These are phyloP conservation scores for Oryza brachyantha DNA, from an alignment of 176 grass and related monocot genomes.

Conservation along the genomic window DNA sequence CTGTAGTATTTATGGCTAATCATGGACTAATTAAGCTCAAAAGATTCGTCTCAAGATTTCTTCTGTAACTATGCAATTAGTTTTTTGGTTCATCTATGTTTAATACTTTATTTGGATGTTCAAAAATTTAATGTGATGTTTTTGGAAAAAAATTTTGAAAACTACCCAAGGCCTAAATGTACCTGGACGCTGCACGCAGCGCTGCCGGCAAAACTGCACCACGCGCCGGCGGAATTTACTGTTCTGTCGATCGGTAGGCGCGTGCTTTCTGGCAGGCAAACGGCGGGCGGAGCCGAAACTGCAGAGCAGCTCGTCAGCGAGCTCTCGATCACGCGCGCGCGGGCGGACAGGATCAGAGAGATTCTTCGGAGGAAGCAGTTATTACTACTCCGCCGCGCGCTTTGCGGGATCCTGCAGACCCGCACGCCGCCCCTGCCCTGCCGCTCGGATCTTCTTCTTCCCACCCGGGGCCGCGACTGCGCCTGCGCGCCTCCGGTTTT, in stretches of 20 bases:
- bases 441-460: neutral
- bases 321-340: neutral
- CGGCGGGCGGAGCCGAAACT: neutral
- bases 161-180: too few species aligned
- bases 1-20: too few species aligned
- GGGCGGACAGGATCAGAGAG: neutral
- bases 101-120: too few species aligned
- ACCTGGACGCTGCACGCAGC: neutral
- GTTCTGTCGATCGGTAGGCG: neutral
- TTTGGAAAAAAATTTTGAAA: too few species aligned
- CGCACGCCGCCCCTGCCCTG: neutral
- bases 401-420: slow-evolving; percentile 17
- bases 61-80: too few species aligned
- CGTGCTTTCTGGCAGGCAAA: neutral
- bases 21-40: too few species aligned
- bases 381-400: slow-evolving; percentile 30
- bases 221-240: slow-evolving; percentile 32
- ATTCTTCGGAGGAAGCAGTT: neutral
- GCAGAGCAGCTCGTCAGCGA: neutral
- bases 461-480: neutral
- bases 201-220: neutral
- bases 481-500: neutral
- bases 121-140: too few species aligned
- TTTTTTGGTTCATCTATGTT: too few species aligned
- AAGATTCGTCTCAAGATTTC: too few species aligned